Conservation (phyloP, 257 asterid species). For the Marsdenia floribunda region DNA sequence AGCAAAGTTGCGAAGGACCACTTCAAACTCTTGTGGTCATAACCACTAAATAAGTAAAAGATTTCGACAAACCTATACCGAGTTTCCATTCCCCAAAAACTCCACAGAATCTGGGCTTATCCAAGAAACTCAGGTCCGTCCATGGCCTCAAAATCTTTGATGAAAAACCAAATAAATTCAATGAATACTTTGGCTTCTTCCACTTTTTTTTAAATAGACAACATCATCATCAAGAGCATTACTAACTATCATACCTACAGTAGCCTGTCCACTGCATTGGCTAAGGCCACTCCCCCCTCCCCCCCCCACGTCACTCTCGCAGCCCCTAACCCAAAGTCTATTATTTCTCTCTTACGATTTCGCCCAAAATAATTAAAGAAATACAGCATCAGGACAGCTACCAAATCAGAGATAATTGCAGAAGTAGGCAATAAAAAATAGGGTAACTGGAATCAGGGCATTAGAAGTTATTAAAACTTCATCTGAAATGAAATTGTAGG, state of each 20-base stretch:
- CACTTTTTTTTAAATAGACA: neutral
- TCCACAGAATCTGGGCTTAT: neutral
- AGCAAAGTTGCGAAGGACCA: neutral
- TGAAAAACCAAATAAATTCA: no score
- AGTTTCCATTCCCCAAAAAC: neutral
- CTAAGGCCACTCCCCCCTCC: neutral
- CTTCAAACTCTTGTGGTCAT: neutral
- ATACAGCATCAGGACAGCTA: neutral
- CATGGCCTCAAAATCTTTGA: neutral
- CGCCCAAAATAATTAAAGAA: neutral
- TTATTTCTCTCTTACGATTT: neutral
- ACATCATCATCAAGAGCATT: neutral
- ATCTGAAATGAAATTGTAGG: conserved; percentile 10
- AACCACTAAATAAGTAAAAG: neutral
- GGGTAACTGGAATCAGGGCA: neutral
- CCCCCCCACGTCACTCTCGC: neutral
- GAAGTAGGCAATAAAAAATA: neutral
- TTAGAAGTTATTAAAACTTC: conserved; percentile 7
- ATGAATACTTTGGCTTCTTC: no score
- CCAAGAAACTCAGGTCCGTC: neutral
- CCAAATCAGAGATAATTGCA: neutral
- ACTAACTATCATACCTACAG: neutral
- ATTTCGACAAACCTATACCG: neutral
- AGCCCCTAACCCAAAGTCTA: neutral
- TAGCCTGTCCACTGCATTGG: neutral